Evolutionary conservation across 2,329 filamentous ascomycete genomes (phyloP).

Genomic region (Aspergillus cejpii): DNA sequence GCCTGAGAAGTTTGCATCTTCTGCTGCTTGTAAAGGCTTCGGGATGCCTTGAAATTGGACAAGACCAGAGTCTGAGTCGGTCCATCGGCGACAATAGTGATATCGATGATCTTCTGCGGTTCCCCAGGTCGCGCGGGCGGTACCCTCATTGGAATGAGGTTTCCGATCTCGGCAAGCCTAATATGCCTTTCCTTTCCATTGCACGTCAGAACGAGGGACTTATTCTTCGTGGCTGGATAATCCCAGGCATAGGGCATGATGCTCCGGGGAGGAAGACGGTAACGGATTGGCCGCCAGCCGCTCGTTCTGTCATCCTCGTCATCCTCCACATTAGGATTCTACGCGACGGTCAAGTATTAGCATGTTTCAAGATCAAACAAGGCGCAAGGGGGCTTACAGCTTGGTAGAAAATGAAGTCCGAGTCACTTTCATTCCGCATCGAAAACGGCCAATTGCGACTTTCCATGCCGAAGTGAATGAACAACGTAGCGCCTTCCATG

Average conservation of each 20-base stretch:
- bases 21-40: slow-evolving; percentile 78
- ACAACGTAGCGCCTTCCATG: slow-evolving; percentile 88
- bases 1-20: slow-evolving; percentile 50
- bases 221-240: slow-evolving; percentile 94
- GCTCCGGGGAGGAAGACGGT: slow-evolving; percentile 83
- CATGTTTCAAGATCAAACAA: neutral
- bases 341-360: neutral
- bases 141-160: slow-evolving; percentile 89
- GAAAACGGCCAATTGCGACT: slow-evolving; percentile 97
- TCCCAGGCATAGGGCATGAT: slow-evolving; percentile 99
- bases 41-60: slow-evolving; percentile 87
- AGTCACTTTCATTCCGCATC: slow-evolving; percentile 96
- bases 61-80: slow-evolving; percentile 91
- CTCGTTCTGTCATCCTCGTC: slow-evolving; percentile 72
- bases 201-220: slow-evolving; percentile 77
- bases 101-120: slow-evolving; percentile 81
- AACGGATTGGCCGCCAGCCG: slow-evolving; percentile 86
- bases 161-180: slow-evolving; percentile 93
- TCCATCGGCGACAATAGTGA: slow-evolving; percentile 91
- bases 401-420: slow-evolving; percentile 94
- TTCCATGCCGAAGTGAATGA: slow-evolving; percentile 83
- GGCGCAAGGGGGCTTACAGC: slow-evolving; percentile 44
- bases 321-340: slow-evolving; percentile 82
- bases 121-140: slow-evolving; percentile 56
- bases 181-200: slow-evolving; percentile 80